Conservation (phyloP, 176 grass and related monocot species). For the barley (Hordeum vulgare) region DNA sequence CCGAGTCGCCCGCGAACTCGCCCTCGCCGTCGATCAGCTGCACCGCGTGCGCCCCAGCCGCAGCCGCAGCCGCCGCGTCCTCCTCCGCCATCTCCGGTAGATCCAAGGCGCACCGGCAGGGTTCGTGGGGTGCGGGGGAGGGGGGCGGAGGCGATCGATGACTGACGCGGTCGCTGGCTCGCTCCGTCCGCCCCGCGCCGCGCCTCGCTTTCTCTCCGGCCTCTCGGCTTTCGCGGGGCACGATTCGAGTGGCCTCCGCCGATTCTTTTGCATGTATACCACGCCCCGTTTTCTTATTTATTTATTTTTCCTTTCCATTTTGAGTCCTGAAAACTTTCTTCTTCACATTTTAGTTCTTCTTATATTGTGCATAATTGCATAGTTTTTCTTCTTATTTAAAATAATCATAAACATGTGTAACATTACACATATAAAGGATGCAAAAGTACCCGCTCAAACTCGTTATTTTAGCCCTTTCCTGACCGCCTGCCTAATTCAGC, state of each 20-base stretch:
- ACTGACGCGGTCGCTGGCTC: background rate
- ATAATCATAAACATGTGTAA: too few species aligned
- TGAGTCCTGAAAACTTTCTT: too few species aligned
- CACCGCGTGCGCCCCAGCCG: constrained; percentile 18
- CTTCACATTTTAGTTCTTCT: too few species aligned
- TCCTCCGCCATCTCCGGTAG: constrained; percentile 20
- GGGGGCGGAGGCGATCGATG: background rate
- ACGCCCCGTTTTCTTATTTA: too few species aligned
- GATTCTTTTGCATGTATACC: constrained; percentile 17
- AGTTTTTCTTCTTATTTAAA: too few species aligned
- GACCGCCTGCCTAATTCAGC: too few species aligned
- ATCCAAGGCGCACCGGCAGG: background rate
- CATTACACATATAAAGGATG: too few species aligned
- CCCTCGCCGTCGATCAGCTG: constrained; percentile 63
- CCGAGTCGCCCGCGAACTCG: constrained; percentile 33
- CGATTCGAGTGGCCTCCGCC: background rate
- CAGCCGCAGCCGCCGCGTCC: background rate
- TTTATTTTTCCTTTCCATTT: too few species aligned
- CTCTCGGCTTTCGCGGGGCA: constrained; percentile 37
- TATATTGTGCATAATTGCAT: too few species aligned
- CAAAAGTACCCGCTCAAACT: too few species aligned
- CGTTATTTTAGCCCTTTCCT: too few species aligned
- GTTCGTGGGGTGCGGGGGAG: background rate
- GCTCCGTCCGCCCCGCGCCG: constrained; percentile 8
- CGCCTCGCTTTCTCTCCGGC: constrained; percentile 15